These are phyloP conservation scores for Colletotrichum acutatum DNA, from an alignment of 2,329 filamentous ascomycete species.

Conservation along the genomic window DNA sequence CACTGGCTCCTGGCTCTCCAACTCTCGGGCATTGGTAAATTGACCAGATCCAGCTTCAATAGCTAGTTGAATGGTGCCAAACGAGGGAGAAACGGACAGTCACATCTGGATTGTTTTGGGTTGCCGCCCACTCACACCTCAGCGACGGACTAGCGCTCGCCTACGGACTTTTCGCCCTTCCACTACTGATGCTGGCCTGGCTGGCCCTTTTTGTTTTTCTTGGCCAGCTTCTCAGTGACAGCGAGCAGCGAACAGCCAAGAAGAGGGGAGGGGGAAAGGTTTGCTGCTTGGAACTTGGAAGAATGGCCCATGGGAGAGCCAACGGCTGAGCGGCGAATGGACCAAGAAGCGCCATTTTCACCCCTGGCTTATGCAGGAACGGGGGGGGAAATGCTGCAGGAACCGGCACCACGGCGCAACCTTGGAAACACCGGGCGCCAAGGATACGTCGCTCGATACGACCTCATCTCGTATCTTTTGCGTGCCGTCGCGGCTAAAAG, in stretches of 20 bases:
- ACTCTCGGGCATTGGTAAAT: background rate
- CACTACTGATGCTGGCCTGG: background rate
- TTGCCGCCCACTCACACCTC: slow-evolving; percentile 21
- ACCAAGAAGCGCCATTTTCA: slow-evolving; percentile 35
- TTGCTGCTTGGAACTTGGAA: background rate
- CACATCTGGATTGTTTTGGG: background rate
- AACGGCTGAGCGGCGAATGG: slow-evolving; percentile 6
- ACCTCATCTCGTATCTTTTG: background rate
- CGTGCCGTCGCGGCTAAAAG: background rate
- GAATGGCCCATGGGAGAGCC: background rate
- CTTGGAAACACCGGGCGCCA: slow-evolving; percentile 31
- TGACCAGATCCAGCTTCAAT: background rate
- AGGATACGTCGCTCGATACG: slow-evolving; percentile 9
- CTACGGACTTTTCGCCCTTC: background rate
- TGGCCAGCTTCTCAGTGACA: background rate
- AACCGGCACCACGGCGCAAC: slow-evolving; percentile 31
- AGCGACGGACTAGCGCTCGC: background rate
- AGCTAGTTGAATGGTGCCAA: slow-evolving; percentile 16
- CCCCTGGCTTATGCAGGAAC: slow-evolving; percentile 35
- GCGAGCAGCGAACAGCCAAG: background rate
- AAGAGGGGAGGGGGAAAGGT: slow-evolving; percentile 9
- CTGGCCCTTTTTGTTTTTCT: background rate
- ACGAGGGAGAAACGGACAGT: slow-evolving; percentile 31
- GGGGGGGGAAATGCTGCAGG: slow-evolving; percentile 33
- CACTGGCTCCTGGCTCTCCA: slow-evolving; percentile 8